Conservation (phyloP, 768 basidiomycete species). For the Tricholoma sp. region DNA sequence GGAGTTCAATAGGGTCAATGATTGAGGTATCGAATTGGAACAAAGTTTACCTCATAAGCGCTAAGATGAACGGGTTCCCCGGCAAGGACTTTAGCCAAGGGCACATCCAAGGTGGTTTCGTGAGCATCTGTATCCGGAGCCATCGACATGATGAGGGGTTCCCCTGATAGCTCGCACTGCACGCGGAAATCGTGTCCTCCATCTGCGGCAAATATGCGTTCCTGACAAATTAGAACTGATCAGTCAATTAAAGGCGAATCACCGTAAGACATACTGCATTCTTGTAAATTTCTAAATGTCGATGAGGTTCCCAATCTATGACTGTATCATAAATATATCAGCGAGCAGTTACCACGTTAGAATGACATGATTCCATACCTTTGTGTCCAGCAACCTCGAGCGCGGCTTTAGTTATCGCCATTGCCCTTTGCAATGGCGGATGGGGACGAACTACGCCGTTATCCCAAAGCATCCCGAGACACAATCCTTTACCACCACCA, state of each 20-base stretch:
- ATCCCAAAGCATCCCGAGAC: conserved; percentile 50
- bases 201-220: conserved; percentile 47
- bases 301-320: conserved; percentile 56
- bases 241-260: background rate
- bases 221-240: conserved; percentile 24
- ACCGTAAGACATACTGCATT: conserved; percentile 26
- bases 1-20: conserved; percentile 12
- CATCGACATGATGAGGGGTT: conserved; percentile 58
- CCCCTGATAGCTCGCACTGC: conserved; percentile 42
- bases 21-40: background rate
- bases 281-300: conserved; percentile 47
- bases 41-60: conserved; percentile 35
- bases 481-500: conserved; percentile 37
- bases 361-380: conserved; percentile 21
- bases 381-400: conserved; percentile 46
- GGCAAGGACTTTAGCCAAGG: conserved; percentile 40
- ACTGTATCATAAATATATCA: conserved; percentile 33
- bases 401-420: conserved; percentile 39
- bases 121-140: conserved; percentile 25
- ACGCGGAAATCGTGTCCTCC: conserved; percentile 43
- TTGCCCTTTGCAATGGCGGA: conserved; percentile 48
- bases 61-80: conserved; percentile 35
- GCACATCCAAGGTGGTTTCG: conserved; percentile 29
- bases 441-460: conserved; percentile 43
- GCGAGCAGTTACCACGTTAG: conserved; percentile 5